Evolutionary conservation across 257 asterid genomes (phyloP).

Genomic region (Nicotiana undulata): DNA sequence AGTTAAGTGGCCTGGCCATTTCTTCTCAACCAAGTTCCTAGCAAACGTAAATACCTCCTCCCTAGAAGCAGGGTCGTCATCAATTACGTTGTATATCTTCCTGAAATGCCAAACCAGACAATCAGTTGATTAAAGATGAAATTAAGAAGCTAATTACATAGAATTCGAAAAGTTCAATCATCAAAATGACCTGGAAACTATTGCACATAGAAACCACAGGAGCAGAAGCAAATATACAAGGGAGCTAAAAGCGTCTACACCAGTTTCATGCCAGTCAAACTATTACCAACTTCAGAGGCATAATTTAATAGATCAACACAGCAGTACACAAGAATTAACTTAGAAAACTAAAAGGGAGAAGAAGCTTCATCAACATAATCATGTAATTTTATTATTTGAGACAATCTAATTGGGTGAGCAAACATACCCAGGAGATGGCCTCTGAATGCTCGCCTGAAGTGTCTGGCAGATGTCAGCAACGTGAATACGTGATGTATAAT

Average conservation of each 20-base stretch:
- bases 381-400: neutral
- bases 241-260: neutral
- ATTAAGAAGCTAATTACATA: neutral
- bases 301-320: neutral
- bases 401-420: neutral
- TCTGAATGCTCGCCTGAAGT: slow-evolving; percentile 58
- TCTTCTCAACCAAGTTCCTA: slow-evolving; percentile 46
- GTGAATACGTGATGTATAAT: slow-evolving; percentile 73
- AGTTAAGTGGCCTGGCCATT: slow-evolving; percentile 31
- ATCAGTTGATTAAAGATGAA: neutral
- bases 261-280: neutral
- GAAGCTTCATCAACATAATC: neutral
- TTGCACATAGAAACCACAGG: neutral
- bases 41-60: slow-evolving; percentile 61
- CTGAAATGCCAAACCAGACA: slow-evolving; percentile 26
- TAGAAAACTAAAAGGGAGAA: neutral
- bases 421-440: slow-evolving; percentile 46
- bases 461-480: slow-evolving; percentile 86
- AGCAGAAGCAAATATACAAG: neutral
- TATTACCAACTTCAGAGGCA: neutral
- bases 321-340: neutral
- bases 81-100: slow-evolving; percentile 63
- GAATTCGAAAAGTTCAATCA: neutral
- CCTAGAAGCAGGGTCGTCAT: slow-evolving; percentile 86
- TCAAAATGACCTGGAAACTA: neutral